Base-by-base conservation (phyloP, 345 rosid species). In the Euphorbia pulcherrima region DNA sequence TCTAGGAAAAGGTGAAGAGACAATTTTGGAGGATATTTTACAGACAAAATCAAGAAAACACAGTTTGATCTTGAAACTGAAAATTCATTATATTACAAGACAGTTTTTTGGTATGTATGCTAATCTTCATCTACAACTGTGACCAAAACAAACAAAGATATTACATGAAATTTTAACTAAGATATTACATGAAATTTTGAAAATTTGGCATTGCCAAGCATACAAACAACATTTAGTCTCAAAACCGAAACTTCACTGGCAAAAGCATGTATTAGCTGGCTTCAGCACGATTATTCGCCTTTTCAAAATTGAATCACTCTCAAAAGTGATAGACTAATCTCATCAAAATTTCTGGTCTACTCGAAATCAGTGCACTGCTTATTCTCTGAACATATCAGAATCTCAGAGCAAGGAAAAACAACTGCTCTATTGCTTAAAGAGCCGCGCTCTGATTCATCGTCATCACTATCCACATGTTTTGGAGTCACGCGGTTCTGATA, bases 351-450 rank as follows among this genome's bases (percentile, higher is more conserved):
- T n/a, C 53, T 20, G 40, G 52, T 64, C 80, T 74, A 75, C 23
- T 75, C 77, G 72, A 73, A 74, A 62, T 80, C 87, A 53, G 62
- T 52, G 72, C 74, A 80, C 76, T 85, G 84, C 67, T 60, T 73
- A 58, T 84, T 88, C 78, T 75, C 72, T 60, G 72, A 65, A 77
- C 93, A 90, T 0, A 75, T 75, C 84, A 78, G 30, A 35, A 68
- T 67, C 40, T 79, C 73, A 27, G 82, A 60, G 65, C 77, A 83
- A 29, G 48, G 73, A 46, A 68, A 57, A 41, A 68, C 69, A 17
- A 81, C 67, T 50, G 90, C n/a, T n/a, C n/a, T n/a, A n/a, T n/a
- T 64, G 65, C 87, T 73, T 26, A 86, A 39, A 46, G 63, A 53
- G 41, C 80, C 75, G 30, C 67, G 50, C 23, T 72, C 69, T 27